Evolutionary conservation across 495 filamentous ascomycete genomes (phyloP).

Genomic region (Hyaloscypha variabilis): DNA sequence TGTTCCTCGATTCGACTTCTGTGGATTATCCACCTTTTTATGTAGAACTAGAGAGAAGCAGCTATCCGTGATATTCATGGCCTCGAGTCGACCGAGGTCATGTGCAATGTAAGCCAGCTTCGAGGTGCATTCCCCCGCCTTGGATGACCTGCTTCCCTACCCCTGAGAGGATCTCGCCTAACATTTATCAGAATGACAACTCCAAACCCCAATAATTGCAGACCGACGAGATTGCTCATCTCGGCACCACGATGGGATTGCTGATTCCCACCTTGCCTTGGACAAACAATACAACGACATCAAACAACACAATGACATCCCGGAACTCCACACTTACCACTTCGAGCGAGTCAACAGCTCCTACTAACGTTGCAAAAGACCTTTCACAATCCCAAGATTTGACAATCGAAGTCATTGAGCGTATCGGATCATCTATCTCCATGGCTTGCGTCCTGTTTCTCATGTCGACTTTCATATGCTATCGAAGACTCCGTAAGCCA

Average conservation of each 20-base stretch:
- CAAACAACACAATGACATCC: neutral
- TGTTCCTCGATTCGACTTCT: too few relatives aligned
- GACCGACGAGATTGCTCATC: too few relatives aligned
- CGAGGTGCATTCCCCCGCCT: too few relatives aligned
- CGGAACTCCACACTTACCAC: neutral
- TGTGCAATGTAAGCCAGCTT: too few relatives aligned
- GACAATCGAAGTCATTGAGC: constrained; percentile 39
- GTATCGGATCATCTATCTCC: constrained; percentile 59
- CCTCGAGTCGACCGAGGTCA: too few relatives aligned
- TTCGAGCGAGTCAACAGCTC: neutral
- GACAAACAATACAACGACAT: neutral
- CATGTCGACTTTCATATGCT: constrained; percentile 66
- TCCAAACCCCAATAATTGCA: too few relatives aligned
- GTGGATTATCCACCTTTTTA: too few relatives aligned
- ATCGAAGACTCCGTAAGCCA: constrained; percentile 65
- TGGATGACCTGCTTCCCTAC: too few relatives aligned
- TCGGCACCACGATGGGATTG: neutral
- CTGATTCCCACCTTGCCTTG: neutral
- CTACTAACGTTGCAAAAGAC: neutral
- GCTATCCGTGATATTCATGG: too few relatives aligned
- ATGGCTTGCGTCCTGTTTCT: constrained; percentile 70
- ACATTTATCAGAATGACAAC: too few relatives aligned
- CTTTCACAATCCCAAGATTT: neutral
- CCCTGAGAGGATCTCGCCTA: too few relatives aligned
- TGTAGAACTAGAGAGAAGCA: too few relatives aligned